Base-by-base conservation (phyloP, 495 filamentous ascomycete species). In the Penicillium salamii region DNA sequence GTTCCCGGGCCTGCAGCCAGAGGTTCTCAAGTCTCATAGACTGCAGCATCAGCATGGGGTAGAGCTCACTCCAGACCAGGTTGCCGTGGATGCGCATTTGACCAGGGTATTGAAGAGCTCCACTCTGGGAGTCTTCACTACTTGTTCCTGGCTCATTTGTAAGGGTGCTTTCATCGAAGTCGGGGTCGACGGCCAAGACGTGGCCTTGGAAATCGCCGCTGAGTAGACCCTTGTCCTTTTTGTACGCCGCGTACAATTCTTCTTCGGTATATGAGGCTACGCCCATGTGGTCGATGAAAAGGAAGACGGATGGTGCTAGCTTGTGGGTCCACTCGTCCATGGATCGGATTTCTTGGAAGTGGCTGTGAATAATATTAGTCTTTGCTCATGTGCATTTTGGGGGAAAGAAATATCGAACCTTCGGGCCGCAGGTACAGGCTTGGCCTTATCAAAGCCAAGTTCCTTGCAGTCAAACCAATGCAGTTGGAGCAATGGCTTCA, bases 11-110 rank as follows among this genome's bases (percentile, higher is more conserved):
- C 43, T 59, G 29, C 14, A 29, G 29, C 55, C 59, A 62, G 11
- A 50, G 43, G 14, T 58, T 14, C 24, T 53, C 20, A 29, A 55
- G 11, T 40, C 21, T 24, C 21, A 19, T 21, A 6, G 26, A 42
- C 28, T 28, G 19, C 21, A 26, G 17, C 17, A 8, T 18, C 6
- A 41, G n/a, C 21, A 55, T 17, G 8, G 55, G 45, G 39, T 38
- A 62, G 6, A 62, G 47, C 38, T 62, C 59, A 12, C 44, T 53
- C 51, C 48, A 62, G 28, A 62, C 28, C 7, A 59, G 48, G 24
- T 53, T 50, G 14, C 42, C 53, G 13, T 51, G 20, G 31, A 62
- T 51, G 23, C 34, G 47, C 46, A 59, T 43, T 1, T 31, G 35
- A 3, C 59, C 59, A 20, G 11, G n/a, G 42, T 52, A 57, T 29